Percentiles rank a stretch among this genome's conserved stretches.
Conservation (phyloP, 192 early-diverging fungal species). For the Backusella macrospora region DNA sequence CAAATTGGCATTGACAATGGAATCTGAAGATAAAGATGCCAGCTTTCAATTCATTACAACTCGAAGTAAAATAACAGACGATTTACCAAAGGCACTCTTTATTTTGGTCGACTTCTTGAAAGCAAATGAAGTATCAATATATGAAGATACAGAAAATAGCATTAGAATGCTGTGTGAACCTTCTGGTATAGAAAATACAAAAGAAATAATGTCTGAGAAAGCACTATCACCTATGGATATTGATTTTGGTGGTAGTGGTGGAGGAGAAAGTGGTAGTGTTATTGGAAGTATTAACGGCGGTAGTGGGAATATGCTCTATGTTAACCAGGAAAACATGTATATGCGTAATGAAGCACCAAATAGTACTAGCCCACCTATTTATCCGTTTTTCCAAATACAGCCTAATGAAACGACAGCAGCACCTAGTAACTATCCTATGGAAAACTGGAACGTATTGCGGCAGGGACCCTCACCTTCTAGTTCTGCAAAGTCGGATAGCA, state of each 20-base stretch:
- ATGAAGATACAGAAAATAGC: background rate
- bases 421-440: background rate
- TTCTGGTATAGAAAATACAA: background rate
- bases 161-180: background rate
- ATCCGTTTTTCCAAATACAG: background rate
- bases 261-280: too few relatives aligned
- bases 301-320: background rate
- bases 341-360: background rate
- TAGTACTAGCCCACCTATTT: background rate
- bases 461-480: background rate
- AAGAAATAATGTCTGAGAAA: background rate
- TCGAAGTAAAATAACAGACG: background rate
- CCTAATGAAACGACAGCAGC: background rate
- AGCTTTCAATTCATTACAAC: background rate
- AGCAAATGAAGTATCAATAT: background rate
- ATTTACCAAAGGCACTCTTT: background rate
- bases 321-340: background rate
- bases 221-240: background rate
- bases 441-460: constrained; percentile 2
- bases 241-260: too few relatives aligned
- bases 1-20: background rate
- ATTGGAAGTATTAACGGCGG: too few relatives aligned
- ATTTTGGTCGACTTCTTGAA: background rate
- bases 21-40: background rate
- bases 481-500: background rate